Conservation (phyloP, 2,329 filamentous ascomycete genomes). For the Fusarium sp. region DNA sequence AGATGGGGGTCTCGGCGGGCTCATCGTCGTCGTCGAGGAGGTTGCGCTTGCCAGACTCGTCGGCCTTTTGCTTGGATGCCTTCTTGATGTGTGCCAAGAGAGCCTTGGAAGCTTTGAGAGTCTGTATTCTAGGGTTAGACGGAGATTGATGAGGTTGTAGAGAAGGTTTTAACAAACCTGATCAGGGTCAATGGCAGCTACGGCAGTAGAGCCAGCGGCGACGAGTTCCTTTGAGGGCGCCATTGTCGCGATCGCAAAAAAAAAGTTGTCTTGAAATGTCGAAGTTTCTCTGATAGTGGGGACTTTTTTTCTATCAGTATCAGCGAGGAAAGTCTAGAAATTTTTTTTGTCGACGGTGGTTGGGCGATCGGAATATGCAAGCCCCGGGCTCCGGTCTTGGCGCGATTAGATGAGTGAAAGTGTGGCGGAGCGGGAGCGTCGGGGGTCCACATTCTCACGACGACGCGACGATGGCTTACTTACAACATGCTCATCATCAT, state of each 20-base stretch:
- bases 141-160: not conserved
- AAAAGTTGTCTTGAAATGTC: slow-evolving; percentile 13
- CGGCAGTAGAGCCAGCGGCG: slow-evolving; percentile 47
- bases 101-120: slow-evolving; percentile 72
- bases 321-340: slow-evolving; percentile 42
- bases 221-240: slow-evolving; percentile 56
- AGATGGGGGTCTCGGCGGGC: slow-evolving; percentile 65
- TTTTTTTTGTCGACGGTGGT: slow-evolving; percentile 45
- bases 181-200: slow-evolving; percentile 54
- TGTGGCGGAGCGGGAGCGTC: slow-evolving; percentile 31
- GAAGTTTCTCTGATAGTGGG: slow-evolving; percentile 40
- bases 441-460: slow-evolving; percentile 28
- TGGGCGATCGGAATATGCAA: slow-evolving; percentile 52
- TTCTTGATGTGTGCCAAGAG: slow-evolving; percentile 72
- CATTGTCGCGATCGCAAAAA: slow-evolving; percentile 49
- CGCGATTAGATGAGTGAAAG: not conserved
- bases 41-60: slow-evolving; percentile 65
- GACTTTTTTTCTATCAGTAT: slow-evolving; percentile 38
- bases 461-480: slow-evolving; percentile 13
- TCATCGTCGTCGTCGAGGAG: slow-evolving; percentile 63
- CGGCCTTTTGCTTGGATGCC: slow-evolving; percentile 60
- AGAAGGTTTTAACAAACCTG: slow-evolving; percentile 49
- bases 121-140: slow-evolving; percentile 53
- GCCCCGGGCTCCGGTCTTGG: slow-evolving; percentile 46
- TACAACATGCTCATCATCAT: slow-evolving; percentile 15